These are phyloP conservation scores for Saturnispora serradocipensis DNA, from an alignment of 805 yeast species.

Conservation along the genomic window DNA sequence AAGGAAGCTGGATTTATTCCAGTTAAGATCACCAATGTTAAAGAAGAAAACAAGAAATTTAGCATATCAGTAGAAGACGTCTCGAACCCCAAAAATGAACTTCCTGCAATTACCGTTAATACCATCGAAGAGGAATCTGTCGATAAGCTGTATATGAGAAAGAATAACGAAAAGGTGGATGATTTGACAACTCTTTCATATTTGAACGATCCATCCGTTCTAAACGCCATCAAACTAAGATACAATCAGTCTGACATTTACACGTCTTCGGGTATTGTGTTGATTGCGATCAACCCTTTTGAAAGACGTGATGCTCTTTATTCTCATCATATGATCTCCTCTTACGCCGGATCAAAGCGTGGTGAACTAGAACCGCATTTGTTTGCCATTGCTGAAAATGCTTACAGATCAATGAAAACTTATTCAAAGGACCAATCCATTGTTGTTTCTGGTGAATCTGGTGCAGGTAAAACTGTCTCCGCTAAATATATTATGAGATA, in stretches of 20 bases:
- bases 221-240: conserved; percentile 85
- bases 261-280: conserved; percentile 93
- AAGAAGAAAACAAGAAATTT: conserved; percentile 35
- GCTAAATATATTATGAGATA: conserved; percentile 97
- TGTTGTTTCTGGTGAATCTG: conserved; percentile 95
- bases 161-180: conserved; percentile 90
- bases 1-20: conserved; percentile 67
- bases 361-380: conserved; percentile 96
- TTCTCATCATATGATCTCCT: conserved; percentile 87
- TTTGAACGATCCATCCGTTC: conserved; percentile 91
- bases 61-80: conserved; percentile 47
- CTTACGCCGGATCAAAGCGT: conserved; percentile 84
- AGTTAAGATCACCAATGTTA: conserved; percentile 44
- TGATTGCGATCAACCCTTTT: conserved; percentile 94
- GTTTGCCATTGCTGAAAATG: conserved; percentile 97
- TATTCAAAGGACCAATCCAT: conserved; percentile 86
- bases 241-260: conserved; percentile 86
- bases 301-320: conserved; percentile 86
- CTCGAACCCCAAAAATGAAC: conserved; percentile 29
- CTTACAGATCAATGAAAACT: conserved; percentile 87
- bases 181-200: conserved; percentile 89
- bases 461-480: conserved; percentile 97
- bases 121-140: conserved; percentile 42
- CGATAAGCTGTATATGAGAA: conserved; percentile 71
- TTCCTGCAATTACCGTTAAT: conserved; percentile 40